These are phyloP conservation scores for Exophiala calicioides DNA, from an alignment of 2,329 filamentous ascomycete species.

Conservation along the genomic window DNA sequence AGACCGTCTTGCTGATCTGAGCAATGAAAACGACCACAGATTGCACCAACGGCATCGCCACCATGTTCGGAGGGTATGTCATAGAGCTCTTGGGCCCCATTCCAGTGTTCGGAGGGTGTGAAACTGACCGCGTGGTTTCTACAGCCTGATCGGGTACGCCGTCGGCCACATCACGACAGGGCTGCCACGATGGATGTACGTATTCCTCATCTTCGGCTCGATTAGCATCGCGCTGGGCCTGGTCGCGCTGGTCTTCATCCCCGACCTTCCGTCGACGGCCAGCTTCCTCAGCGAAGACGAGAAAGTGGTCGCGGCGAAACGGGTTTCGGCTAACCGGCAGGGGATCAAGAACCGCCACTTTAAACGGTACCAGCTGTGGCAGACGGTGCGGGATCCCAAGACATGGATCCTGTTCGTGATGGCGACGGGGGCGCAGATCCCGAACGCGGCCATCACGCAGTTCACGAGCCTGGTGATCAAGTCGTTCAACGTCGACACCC, in stretches of 20 bases:
- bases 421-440: conserved; percentile 56
- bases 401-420: conserved; percentile 61
- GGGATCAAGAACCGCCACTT: conserved; percentile 58
- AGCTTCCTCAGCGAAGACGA: conserved; percentile 41
- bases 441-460: conserved; percentile 57
- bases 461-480: conserved; percentile 52
- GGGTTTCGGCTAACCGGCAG: conserved; percentile 54
- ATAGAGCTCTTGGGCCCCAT: conserved; percentile 31
- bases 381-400: conserved; percentile 56
- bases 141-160: conserved; percentile 25
- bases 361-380: conserved; percentile 49
- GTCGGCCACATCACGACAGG: conserved; percentile 25
- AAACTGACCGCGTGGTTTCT: conserved; percentile 39
- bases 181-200: conserved; percentile 31
- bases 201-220: conserved; percentile 25
- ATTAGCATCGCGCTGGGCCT: conserved; percentile 22
- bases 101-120: not conserved
- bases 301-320: conserved; percentile 53
- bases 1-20: no score
- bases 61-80: conserved; percentile 64
- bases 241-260: conserved; percentile 16
- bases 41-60: conserved; percentile 59
- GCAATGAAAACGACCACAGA: no score
- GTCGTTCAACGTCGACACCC: conserved; percentile 51
- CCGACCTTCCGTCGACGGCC: conserved; percentile 21